Conservation (phyloP, 306 rosid species). For the Cicer cuneatum region DNA sequence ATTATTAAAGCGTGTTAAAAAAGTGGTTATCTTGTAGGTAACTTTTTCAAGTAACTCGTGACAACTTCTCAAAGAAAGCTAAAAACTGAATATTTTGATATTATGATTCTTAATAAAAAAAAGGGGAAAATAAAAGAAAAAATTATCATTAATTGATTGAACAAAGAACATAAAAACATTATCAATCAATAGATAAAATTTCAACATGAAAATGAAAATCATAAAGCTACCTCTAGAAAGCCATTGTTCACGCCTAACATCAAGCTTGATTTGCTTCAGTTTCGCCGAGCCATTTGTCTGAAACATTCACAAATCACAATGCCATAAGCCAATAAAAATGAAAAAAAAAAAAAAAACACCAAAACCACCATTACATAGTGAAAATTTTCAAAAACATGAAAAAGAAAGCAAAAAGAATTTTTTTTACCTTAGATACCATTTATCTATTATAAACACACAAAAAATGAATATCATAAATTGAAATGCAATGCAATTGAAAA, state of each 20-base stretch:
- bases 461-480: background rate
- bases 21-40: background rate
- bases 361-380: conserved; percentile 7
- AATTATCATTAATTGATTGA: background rate
- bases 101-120: conserved; percentile 16
- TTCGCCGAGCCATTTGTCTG: conserved; percentile 63
- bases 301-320: conserved; percentile 10
- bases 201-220: conserved; percentile 2
- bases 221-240: conserved; percentile 60
- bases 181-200: background rate
- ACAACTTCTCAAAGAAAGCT: background rate
- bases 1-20: background rate
- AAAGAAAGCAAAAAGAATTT: background rate
- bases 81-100: background rate
- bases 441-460: background rate
- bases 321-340: background rate
- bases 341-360: background rate
- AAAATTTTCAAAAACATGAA: conserved; percentile 15
- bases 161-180: conserved; percentile 9
- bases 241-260: conserved; percentile 75
- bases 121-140: background rate
- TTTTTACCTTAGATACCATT: background rate
- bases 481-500: background rate
- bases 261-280: conserved; percentile 75
- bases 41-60: background rate